Base-by-base conservation (phyloP, 1,284 basidiomycete genomes). In the Mrakiaceae sp. region DNA sequence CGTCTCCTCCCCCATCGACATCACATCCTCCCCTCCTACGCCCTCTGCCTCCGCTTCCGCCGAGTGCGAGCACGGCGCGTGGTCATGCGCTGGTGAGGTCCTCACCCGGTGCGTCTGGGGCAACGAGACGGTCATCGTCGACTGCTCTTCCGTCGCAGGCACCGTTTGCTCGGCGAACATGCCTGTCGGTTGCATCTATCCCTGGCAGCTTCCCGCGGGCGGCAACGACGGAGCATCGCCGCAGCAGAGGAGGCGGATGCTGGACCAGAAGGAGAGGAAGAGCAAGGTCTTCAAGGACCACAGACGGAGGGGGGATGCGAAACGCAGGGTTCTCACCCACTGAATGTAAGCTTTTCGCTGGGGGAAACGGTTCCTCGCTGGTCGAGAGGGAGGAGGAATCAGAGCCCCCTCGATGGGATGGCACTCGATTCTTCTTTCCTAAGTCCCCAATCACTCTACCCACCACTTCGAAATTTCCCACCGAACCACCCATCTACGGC, bases 181-280 rank as follows among this genome's bases (percentile, higher is more conserved):
- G 10, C 64, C 64, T 6, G 44, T 66, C 50, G 64, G 64, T 46
- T 66, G 64, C 57, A 55, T 66, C 56, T 66, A 60, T 60, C 64
- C 64, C 5, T 66, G 44, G 49, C 64, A 66, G 54, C 60, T 54
- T 14, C 5, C 58, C 10, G 4, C 7, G 7, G 55, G 47, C 42
- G 4, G 8, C 10, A 62, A 62, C 27, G 27, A 51, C 49, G 60
- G 40, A 39, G 53, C 50, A 3, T 54, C 16, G 12, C 43, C 40
- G 14, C 54, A 11, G 12, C 54, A 40, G n/a, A 27, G 27, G 12
- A 7, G 54, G n/a, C 14, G 27, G 27, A 7, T 42, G 27, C 10
- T 16, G 54, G 54, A 56, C 12, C 27, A 39, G 40, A 56, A 5
- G n/a, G 27, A 27, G 27, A 5, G 6, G n/a, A 16, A 12, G 16